These are phyloP conservation scores for Rhizophora apiculata DNA, from an alignment of 345 rosid species.

Conservation along the genomic window DNA sequence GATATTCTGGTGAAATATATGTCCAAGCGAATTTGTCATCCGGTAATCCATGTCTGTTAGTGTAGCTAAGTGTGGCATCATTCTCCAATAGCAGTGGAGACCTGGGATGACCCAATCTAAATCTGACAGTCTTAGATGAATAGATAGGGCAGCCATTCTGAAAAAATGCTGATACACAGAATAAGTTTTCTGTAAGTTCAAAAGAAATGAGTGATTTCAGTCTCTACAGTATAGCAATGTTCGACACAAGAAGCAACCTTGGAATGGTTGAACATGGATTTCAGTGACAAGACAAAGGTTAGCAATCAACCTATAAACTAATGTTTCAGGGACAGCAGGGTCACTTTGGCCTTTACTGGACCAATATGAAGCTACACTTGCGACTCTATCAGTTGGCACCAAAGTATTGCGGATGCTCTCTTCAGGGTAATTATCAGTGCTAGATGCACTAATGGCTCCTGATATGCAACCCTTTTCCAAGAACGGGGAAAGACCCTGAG, in stretches of 20 bases:
- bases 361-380: conserved; percentile 36
- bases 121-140: conserved; percentile 36
- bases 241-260: conserved; percentile 21
- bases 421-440: conserved; percentile 42
- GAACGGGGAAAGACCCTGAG: conserved; percentile 28
- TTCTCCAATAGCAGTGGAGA: background rate
- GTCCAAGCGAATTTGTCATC: conserved; percentile 34
- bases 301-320: conserved; percentile 33
- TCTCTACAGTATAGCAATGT: background rate
- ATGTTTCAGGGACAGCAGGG: conserved; percentile 29
- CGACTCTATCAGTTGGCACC: conserved; percentile 32
- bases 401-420: conserved; percentile 39
- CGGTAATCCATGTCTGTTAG: background rate
- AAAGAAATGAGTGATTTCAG: background rate
- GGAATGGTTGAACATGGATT: conserved; percentile 40
- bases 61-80: conserved; percentile 2
- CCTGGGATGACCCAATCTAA: conserved; percentile 35
- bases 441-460: conserved; percentile 38
- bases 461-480: conserved; percentile 27
- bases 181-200: conserved; percentile 14
- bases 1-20: conserved; percentile 39
- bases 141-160: conserved; percentile 40
- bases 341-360: conserved; percentile 39
- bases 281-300: conserved; percentile 36
- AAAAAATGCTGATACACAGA: conserved; percentile 35